A percentile compares a stretch with the other conserved stretches of the same genome.
Conservation (phyloP, 2,329 filamentous ascomycete genomes). For the Pochonia chlamydosporia region DNA sequence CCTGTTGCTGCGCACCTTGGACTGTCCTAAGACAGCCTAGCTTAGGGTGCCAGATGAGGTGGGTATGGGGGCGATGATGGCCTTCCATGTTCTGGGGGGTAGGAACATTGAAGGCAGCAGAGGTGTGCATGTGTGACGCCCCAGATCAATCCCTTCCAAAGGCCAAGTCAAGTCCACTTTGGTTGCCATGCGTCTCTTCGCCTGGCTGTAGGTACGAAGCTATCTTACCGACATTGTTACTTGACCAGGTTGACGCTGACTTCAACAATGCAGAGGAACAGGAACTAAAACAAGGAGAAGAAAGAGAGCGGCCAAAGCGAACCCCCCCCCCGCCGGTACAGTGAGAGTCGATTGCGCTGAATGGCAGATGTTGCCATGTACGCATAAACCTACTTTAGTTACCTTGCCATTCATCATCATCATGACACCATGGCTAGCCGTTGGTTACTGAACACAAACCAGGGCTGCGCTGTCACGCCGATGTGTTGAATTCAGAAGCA, state of each 20-base stretch:
- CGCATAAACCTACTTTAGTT: no score
- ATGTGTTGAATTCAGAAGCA: no score
- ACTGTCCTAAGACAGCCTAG: constrained; percentile 6
- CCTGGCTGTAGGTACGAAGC: no score
- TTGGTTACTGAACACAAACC: neutral
- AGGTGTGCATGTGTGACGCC: neutral
- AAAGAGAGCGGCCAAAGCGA: no score
- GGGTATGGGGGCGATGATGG: constrained; percentile 4
- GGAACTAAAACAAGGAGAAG: no score
- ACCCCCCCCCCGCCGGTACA: no score
- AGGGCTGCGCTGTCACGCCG: no score
- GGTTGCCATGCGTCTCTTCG: neutral
- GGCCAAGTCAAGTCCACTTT: neutral
- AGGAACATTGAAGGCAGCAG: neutral
- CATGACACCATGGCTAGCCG: neutral
- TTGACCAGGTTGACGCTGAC: no score
- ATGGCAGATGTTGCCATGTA: neutral
- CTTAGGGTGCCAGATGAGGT: constrained; percentile 3
- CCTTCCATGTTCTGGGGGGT: neutral
- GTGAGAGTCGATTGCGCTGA: no score
- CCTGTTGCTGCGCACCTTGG: constrained; percentile 10
- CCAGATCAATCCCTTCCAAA: neutral
- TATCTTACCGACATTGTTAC: no score
- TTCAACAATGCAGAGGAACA: no score
- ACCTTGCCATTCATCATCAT: no score